phyloP scores from a whole-genome alignment of 177 flowering plant species.

The Vitis hybrid region DNA sequence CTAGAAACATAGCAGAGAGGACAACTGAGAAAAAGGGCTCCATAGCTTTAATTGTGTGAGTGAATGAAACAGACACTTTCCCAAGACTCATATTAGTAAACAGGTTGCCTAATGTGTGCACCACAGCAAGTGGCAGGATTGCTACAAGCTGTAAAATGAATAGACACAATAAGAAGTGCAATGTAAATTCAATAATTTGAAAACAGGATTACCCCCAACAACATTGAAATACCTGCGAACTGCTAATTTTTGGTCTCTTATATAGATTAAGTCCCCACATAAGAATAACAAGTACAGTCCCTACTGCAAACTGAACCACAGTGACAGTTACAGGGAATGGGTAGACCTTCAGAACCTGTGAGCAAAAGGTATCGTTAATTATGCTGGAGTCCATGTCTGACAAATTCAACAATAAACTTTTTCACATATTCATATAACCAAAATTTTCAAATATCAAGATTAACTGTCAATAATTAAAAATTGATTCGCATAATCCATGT shows the following conservation, averaged over 20 bases:
- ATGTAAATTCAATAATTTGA: background rate
- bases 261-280: slow-evolving; percentile 87
- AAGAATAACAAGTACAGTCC: slow-evolving; percentile 55
- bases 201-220: background rate
- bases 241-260: slow-evolving; percentile 70
- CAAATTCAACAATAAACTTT: no score
- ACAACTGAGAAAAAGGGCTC: slow-evolving; percentile 97
- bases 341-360: slow-evolving; percentile 80
- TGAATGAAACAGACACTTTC: slow-evolving; percentile 94
- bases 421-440: background rate
- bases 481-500: no score
- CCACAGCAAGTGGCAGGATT: slow-evolving; percentile 79
- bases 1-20: slow-evolving; percentile 88
- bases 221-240: slow-evolving; percentile 57
- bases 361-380: slow-evolving; percentile 12
- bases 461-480: no score
- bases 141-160: slow-evolving; percentile 56
- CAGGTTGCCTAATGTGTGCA: slow-evolving; percentile 89
- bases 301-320: slow-evolving; percentile 67
- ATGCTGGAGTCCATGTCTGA: no score
- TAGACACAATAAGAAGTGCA: slow-evolving; percentile 8
- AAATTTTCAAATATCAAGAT: background rate
- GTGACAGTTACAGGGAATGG: slow-evolving; percentile 81
- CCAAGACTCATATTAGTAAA: slow-evolving; percentile 99
- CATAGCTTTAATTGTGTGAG: slow-evolving; percentile 98